A percentile compares a stretch with the other conserved stretches of the same genome.
Conservation (phyloP, 1,284 basidiomycete genomes). For the Agaricales sp. region DNA sequence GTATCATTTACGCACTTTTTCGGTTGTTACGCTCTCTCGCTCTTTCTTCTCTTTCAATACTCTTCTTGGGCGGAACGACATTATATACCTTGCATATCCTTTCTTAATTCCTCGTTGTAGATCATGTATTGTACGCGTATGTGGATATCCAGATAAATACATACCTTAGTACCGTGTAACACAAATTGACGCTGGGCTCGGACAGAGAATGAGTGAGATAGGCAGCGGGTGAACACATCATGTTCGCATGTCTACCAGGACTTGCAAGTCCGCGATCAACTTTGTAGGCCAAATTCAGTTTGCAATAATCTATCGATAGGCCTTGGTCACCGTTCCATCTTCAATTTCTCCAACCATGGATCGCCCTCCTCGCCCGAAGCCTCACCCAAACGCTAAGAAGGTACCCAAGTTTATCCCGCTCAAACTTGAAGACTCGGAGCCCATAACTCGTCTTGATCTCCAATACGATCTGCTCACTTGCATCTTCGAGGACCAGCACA, state of each 20-base stretch:
- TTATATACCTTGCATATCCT: constrained; percentile 16
- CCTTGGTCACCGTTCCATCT: not conserved
- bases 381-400: constrained; percentile 6
- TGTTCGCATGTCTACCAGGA: not conserved
- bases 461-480: constrained; percentile 66
- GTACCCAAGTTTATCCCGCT: constrained; percentile 36
- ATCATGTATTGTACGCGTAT: not conserved
- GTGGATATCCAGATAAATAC: not conserved
- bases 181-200: not conserved
- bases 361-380: constrained; percentile 4
- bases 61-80: constrained; percentile 8
- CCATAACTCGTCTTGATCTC: constrained; percentile 54
- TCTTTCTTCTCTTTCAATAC: constrained; percentile 8
- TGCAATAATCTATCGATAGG: constrained; percentile 1
- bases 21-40: constrained; percentile 3
- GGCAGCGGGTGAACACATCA: not conserved
- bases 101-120: constrained; percentile 5
- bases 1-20: no score
- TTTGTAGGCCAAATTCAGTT: not conserved
- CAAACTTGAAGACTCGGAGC: constrained; percentile 38
- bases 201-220: no score
- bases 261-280: not conserved
- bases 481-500: constrained; percentile 48
- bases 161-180: not conserved
- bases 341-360: constrained; percentile 1